Conservation (phyloP, 2,329 filamentous ascomycete genomes). For the Cercospora sojina region DNA sequence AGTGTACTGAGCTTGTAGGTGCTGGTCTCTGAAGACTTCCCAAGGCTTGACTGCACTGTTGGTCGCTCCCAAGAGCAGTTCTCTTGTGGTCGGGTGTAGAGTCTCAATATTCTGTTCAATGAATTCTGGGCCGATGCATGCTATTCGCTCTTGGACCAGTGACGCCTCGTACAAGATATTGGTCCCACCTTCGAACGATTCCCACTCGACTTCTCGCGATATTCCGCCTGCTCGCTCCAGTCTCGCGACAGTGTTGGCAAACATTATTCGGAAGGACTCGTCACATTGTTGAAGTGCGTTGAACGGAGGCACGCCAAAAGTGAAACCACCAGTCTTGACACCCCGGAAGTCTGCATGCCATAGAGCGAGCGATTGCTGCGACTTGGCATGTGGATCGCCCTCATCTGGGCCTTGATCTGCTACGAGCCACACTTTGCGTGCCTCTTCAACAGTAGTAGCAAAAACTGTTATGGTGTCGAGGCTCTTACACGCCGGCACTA, state of each 20-base stretch:
- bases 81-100: slow-evolving; percentile 52
- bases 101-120: slow-evolving; percentile 39
- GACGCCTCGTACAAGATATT: slow-evolving; percentile 58
- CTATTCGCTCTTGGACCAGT: slow-evolving; percentile 57
- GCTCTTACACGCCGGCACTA: slow-evolving; percentile 57
- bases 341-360: slow-evolving; percentile 38
- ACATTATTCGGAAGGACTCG: slow-evolving; percentile 44
- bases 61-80: slow-evolving; percentile 46
- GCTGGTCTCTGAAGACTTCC: slow-evolving; percentile 52
- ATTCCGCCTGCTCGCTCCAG: slow-evolving; percentile 46
- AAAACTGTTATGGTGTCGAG: slow-evolving; percentile 60
- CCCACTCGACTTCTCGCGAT: slow-evolving; percentile 50
- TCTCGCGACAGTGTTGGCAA: slow-evolving; percentile 44
- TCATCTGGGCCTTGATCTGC: slow-evolving; percentile 50
- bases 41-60: slow-evolving; percentile 44
- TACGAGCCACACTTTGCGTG: slow-evolving; percentile 51
- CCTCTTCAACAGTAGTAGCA: slow-evolving; percentile 51
- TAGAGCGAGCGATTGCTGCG: slow-evolving; percentile 36
- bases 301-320: slow-evolving; percentile 51
- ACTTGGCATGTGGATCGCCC: slow-evolving; percentile 54
- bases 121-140: slow-evolving; percentile 44
- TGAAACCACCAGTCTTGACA: slow-evolving; percentile 44
- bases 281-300: slow-evolving; percentile 47
- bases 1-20: slow-evolving; percentile 47
- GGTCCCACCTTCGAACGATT: slow-evolving; percentile 53